A percentile compares a stretch with the other conserved stretches of the same genome.
Conservation (phyloP, 179 eudicot species). For the Actinidia arguta region DNA sequence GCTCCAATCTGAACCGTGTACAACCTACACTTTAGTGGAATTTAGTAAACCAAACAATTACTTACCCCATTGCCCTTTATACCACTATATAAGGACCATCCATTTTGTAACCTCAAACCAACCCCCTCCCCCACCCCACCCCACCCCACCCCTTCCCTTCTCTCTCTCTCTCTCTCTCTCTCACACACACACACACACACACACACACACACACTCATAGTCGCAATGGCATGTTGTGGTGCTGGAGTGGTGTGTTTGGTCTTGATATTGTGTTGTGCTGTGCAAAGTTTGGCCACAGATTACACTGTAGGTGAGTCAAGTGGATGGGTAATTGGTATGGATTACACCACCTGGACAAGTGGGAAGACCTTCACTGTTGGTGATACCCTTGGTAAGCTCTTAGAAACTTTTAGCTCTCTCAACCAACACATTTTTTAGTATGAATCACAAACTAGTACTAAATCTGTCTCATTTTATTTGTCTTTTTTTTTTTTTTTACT, state of each 20-base stretch:
- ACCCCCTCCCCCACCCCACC: not conserved
- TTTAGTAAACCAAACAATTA: not conserved
- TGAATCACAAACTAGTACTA: too few species aligned
- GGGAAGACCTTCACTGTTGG: conserved; percentile 67
- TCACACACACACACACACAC: too few species aligned
- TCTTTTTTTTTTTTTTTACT: too few species aligned
- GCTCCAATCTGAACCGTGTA: too few species aligned
- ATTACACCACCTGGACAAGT: conserved; percentile 67
- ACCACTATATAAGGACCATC: conserved; percentile 27
- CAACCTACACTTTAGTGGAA: too few species aligned
- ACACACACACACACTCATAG: too few species aligned
- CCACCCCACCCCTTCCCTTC: conserved; percentile 4
- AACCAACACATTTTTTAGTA: too few species aligned
- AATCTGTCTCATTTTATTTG: too few species aligned
- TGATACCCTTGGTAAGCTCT: conserved; percentile 72
- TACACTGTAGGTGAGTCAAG: conserved; percentile 71
- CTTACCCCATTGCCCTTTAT: conserved; percentile 7
- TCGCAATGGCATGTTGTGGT: conserved; percentile 28
- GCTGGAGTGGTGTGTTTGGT: conserved; percentile 23
- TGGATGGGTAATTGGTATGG: conserved; percentile 66
- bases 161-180: too few species aligned
- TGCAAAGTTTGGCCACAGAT: conserved; percentile 40
- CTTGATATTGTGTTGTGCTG: not conserved
- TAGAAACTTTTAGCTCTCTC: too few species aligned
- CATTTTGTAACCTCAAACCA: not conserved